Evolutionary conservation across 73 alveolate genomes (phyloP), one percentile per base, ranked within the genome.

Genomic region (Paraurostyla sp.): DNA sequence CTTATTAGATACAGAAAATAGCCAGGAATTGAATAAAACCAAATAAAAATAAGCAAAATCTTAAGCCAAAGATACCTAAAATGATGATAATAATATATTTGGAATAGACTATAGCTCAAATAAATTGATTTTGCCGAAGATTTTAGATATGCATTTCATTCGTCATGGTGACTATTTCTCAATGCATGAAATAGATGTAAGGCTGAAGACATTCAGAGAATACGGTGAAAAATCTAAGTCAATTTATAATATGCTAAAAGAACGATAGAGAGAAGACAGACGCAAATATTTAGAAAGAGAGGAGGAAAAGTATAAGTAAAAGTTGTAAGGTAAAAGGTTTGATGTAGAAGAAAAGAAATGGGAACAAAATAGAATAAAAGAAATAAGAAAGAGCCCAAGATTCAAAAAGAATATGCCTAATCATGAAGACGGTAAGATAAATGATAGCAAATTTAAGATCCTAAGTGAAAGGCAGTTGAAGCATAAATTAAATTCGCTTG

Each of bases 161-260:
- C 35, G 82, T 38, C 82, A 65, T 40, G 82, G 58, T 1, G 82
- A 65, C 41, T 38, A 38, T 33, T 11, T 65, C 33, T 38, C 82
- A 65, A 32, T 65, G 60, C 0, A 18, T 7, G 82, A 65, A 65
- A 36, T 65, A 13, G 82, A 65, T 16, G 18, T 38, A 11, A 65
- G 41, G 36, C 35, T 65, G 18, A 65, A 65, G 1, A 65, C 82
- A 1, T 65, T 65, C 36, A 32, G 82, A 16, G 82, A 65, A 22
- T 65, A 65, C 25, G 82, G 82, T 16, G 82, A 65, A 22, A 65
- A 65, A 40, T 65, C 82, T 3, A 65, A 65, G 25, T 65, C 82
- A 1, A 30, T 65, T 16, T 65, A 65, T 65, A 65, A 65, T 38
- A 65, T 65, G 82, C 46, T 65, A 33, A 65, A 65, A 30, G 82